These are phyloP conservation scores for Claviceps humidiphila DNA, from an alignment of 2,329 filamentous ascomycete genomes.

Conservation along the genomic window DNA sequence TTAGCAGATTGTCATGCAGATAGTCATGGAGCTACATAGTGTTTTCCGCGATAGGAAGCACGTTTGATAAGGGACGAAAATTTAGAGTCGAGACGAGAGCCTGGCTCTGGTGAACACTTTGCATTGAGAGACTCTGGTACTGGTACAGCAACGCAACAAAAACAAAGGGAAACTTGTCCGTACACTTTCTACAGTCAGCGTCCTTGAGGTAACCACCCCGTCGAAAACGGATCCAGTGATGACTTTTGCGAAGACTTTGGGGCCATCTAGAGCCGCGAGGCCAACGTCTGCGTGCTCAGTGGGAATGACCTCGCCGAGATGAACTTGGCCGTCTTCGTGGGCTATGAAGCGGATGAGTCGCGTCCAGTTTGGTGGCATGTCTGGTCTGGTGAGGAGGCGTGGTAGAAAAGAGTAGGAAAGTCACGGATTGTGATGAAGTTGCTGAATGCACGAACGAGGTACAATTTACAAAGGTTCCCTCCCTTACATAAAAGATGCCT, in stretches of 20 bases:
- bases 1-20: too few species aligned
- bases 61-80: too few species aligned
- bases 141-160: background rate
- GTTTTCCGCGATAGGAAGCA: too few species aligned
- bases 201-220: background rate
- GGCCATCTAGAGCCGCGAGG: background rate
- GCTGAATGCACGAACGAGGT: too few species aligned
- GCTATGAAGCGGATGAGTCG: slow-evolving; percentile 28
- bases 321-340: slow-evolving; percentile 25
- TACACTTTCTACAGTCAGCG: background rate
- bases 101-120: too few species aligned
- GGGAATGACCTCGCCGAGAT: slow-evolving; percentile 24
- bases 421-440: too few species aligned
- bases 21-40: too few species aligned
- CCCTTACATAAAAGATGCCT: too few species aligned
- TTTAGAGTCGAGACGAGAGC: too few species aligned
- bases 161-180: background rate
- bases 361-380: slow-evolving; percentile 11
- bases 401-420: too few species aligned
- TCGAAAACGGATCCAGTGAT: slow-evolving; percentile 2
- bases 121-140: background rate
- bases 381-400: too few species aligned
- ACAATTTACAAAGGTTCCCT: too few species aligned
- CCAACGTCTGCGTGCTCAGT: slow-evolving; percentile 15
- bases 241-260: background rate